Conservation (phyloP, 257 asterid genomes). For the Lantana camara region DNA sequence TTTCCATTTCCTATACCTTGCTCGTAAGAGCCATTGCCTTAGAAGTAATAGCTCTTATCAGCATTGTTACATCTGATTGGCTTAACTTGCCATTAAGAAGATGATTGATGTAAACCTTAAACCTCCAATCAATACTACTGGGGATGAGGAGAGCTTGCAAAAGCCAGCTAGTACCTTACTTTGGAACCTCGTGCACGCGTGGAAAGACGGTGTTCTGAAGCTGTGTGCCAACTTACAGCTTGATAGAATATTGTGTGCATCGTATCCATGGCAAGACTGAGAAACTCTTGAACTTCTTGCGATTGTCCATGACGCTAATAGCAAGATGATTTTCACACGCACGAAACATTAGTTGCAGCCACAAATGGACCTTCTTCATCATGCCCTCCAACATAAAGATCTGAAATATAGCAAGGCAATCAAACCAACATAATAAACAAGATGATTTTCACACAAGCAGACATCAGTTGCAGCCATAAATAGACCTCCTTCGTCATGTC, state of each 20-base stretch:
- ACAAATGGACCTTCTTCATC: no score
- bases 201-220: conserved; percentile 47
- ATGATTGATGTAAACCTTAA: conserved; percentile 35
- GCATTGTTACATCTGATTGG: conserved; percentile 48
- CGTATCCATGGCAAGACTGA: conserved; percentile 27
- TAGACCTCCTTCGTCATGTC: no score
- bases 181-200: neutral
- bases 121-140: no score
- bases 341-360: no score
- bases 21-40: conserved; percentile 49
- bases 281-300: conserved; percentile 20
- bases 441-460: no score
- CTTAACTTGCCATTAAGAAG: conserved; percentile 12
- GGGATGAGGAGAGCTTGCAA: no score
- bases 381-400: no score
- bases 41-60: conserved; percentile 37
- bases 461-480: no score
- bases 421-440: no score
- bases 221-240: conserved; percentile 35
- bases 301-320: no score
- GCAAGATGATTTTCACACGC: no score
- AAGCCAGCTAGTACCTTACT: neutral
- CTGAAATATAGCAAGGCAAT: no score
- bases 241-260: conserved; percentile 37
- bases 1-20: conserved; percentile 45